Conservation (phyloP, 768 basidiomycete species). For the Leccinum olivaceopallidum region DNA sequence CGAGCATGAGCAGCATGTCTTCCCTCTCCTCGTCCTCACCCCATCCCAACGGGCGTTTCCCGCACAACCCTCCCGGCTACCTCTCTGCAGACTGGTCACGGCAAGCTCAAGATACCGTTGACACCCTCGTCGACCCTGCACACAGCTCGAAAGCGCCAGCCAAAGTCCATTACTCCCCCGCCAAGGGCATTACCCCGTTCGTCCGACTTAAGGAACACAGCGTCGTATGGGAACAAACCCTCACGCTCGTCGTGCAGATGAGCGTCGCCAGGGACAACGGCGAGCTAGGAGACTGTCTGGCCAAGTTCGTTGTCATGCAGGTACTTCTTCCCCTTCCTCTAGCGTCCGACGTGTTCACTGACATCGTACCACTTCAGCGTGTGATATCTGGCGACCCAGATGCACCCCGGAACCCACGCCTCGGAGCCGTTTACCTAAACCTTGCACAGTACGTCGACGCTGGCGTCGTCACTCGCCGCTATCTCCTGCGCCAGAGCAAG, state of each 20-base stretch:
- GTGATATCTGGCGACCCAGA: constrained; percentile 56
- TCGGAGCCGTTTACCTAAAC: constrained; percentile 69
- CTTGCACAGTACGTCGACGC: constrained; percentile 72
- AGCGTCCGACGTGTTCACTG: neutral
- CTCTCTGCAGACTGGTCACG: constrained; percentile 32
- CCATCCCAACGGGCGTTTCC: constrained; percentile 1
- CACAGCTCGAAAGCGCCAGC: neutral
- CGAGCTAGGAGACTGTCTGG: constrained; percentile 51
- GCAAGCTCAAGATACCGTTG: constrained; percentile 7
- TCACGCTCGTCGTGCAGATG: constrained; percentile 60
- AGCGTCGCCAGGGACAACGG: constrained; percentile 54
- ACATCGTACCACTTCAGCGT: constrained; percentile 36
- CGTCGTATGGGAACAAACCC: constrained; percentile 58
- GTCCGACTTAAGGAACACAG: constrained; percentile 63
- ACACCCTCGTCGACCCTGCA: neutral
- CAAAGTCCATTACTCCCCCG: constrained; percentile 32
- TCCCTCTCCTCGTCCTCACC: constrained; percentile 19
- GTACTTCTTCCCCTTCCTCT: constrained; percentile 20
- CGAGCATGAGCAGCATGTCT: constrained; percentile 23
- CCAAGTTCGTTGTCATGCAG: constrained; percentile 68
- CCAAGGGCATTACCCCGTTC: constrained; percentile 63
- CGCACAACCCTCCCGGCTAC: constrained; percentile 14
- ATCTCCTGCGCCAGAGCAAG: constrained; percentile 71
- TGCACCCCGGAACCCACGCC: constrained; percentile 55
- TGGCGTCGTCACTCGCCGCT: constrained; percentile 58